A percentile compares a stretch with the other conserved stretches of the same genome.
Evolutionary conservation across 768 basidiomycete genomes (phyloP).

Genomic region (Trametes coccinea): DNA sequence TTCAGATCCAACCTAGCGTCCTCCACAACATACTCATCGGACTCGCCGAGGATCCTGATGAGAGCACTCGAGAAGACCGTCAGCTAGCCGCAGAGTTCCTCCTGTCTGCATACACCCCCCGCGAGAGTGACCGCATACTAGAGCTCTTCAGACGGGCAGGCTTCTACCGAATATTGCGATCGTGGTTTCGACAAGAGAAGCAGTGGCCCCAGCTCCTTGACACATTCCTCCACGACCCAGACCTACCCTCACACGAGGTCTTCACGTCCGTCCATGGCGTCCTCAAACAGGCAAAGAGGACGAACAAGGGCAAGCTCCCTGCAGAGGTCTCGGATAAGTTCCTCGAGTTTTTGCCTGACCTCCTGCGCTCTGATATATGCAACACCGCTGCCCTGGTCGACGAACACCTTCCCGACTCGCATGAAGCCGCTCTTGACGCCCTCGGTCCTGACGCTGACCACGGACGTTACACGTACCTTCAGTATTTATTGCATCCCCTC

Average conservation of each 20-base stretch:
- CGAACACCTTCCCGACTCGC: slow-evolving; percentile 62
- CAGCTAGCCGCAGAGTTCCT: slow-evolving; percentile 94
- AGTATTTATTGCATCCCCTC: slow-evolving; percentile 60
- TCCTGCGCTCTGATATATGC: slow-evolving; percentile 61
- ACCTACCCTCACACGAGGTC: slow-evolving; percentile 57
- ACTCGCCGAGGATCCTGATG: slow-evolving; percentile 74
- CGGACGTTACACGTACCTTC: slow-evolving; percentile 75
- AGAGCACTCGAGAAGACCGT: slow-evolving; percentile 85
- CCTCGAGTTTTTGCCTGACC: slow-evolving; percentile 57
- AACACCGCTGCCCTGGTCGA: slow-evolving; percentile 77
- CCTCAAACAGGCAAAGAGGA: slow-evolving; percentile 46
- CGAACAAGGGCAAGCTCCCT: slow-evolving; percentile 54
- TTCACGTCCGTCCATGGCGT: slow-evolving; percentile 68
- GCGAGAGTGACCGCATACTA: slow-evolving; percentile 67
- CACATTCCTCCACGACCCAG: slow-evolving; percentile 75
- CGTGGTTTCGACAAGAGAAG: slow-evolving; percentile 73
- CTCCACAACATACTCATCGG: slow-evolving; percentile 76
- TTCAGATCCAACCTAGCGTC: slow-evolving; percentile 63
- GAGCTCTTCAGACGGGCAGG: slow-evolving; percentile 76
- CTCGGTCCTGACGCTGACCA: slow-evolving; percentile 49
- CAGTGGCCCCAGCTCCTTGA: slow-evolving; percentile 74
- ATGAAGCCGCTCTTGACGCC: slow-evolving; percentile 57
- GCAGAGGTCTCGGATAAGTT: slow-evolving; percentile 55
- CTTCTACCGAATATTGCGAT: slow-evolving; percentile 88
- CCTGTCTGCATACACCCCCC: slow-evolving; percentile 87